These are phyloP conservation scores for Esteya vermicola DNA, from an alignment of 2,329 filamentous ascomycete species.

Conservation along the genomic window DNA sequence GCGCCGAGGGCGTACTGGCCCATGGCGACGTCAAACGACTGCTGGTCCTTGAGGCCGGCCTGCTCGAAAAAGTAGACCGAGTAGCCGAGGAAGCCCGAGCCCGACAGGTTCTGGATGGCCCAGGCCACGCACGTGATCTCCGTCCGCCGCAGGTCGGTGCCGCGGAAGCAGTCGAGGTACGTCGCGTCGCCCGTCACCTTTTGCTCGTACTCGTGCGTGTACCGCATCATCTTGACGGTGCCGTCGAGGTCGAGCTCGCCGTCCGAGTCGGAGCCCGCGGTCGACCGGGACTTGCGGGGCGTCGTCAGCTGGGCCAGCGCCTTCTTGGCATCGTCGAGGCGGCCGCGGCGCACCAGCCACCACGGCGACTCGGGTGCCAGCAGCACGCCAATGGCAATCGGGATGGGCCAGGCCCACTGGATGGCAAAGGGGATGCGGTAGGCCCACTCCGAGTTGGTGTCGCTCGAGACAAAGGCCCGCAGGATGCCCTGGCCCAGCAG, in stretches of 20 bases:
- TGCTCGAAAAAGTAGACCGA: constrained; percentile 21
- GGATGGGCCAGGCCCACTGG: constrained; percentile 22
- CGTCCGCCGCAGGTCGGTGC: constrained; percentile 35
- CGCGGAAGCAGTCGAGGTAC: constrained; percentile 33
- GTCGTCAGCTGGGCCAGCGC: constrained; percentile 18
- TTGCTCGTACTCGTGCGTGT: constrained; percentile 4
- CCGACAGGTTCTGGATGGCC: constrained; percentile 1
- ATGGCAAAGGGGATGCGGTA: constrained; percentile 30
- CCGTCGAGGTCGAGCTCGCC: neutral
- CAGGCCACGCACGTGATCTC: constrained; percentile 34
- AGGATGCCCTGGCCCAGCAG: constrained; percentile 28
- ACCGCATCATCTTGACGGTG: neutral
- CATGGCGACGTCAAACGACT: constrained; percentile 17
- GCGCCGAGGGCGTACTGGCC: constrained; percentile 32
- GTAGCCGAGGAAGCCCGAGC: constrained; percentile 24
- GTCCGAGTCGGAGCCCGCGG: too few species aligned
- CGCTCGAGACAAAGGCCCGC: constrained; percentile 19
- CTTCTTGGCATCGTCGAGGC: constrained; percentile 17
- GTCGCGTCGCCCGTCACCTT: constrained; percentile 10
- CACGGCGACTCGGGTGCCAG: constrained; percentile 35
- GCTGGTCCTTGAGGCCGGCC: constrained; percentile 24
- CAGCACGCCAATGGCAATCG: constrained; percentile 22
- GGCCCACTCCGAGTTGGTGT: too few species aligned
- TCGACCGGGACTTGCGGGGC: neutral
- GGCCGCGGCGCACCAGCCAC: constrained; percentile 28